A percentile compares a stretch with the other conserved stretches of the same genome.
These are phyloP conservation scores for Arachis monticola DNA, from an alignment of 331 rosid species.

Conservation along the genomic window DNA sequence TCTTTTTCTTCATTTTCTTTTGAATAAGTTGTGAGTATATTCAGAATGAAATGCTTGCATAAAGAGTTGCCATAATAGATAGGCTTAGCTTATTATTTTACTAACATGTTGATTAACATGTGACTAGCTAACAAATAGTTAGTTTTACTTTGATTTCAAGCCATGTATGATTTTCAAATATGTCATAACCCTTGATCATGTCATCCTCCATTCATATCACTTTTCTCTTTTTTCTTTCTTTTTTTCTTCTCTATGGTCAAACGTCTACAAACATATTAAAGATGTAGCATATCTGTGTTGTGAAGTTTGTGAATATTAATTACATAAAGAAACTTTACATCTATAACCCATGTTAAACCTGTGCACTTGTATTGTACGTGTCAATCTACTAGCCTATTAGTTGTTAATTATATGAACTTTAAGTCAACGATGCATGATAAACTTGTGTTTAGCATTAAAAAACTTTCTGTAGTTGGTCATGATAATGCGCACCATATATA, in stretches of 20 bases:
- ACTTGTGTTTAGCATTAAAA: background rate
- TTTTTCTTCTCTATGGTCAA: background rate
- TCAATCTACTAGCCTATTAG: too few relatives aligned
- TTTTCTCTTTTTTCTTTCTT: background rate
- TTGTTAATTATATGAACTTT: background rate
- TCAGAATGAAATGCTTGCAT: too few relatives aligned
- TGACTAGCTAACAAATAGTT: background rate
- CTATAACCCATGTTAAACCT: background rate
- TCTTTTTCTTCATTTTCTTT: background rate
- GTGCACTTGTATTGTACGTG: background rate
- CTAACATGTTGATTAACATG: too few relatives aligned
- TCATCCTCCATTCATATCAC: background rate
- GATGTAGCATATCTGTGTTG: background rate
- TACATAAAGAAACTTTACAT: background rate
- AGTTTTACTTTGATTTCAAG: background rate
- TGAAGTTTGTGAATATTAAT: background rate
- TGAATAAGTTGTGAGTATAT: too few relatives aligned
- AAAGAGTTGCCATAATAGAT: too few relatives aligned
- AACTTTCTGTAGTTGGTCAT: background rate
- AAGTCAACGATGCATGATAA: background rate
- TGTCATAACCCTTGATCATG: background rate
- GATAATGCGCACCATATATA: background rate
- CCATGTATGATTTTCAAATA: background rate
- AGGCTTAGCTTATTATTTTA: too few relatives aligned
- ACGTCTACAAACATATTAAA: background rate